Evolutionary conservation across 2,329 filamentous ascomycete species (phyloP), one percentile per base, ranked within the genome.

Genomic region (Aurifilum marmelostoma): DNA sequence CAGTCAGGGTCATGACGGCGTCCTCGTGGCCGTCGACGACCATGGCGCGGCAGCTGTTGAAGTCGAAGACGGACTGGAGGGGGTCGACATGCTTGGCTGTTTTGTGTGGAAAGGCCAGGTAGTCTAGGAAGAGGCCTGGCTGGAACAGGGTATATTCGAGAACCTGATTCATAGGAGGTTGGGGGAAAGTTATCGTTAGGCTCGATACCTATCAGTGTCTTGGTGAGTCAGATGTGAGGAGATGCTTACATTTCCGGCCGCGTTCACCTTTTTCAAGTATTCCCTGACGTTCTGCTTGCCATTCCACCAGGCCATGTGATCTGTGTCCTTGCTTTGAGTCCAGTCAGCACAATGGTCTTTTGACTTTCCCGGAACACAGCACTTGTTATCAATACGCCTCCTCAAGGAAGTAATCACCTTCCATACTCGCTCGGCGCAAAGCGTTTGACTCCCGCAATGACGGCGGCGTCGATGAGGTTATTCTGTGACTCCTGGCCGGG

Each of bases 351-450:
- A n/a, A 47, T 34, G 21, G 39, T 29, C n/a, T 34, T 2, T 12
- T n/a, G n/a, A n/a, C n/a, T n/a, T n/a, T n/a, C n/a, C n/a, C n/a
- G n/a, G n/a, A n/a, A n/a, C n/a, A n/a, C n/a, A n/a, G n/a, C n/a
- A n/a, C n/a, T n/a, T n/a, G n/a, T n/a, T n/a, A n/a, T n/a, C n/a
- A n/a, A n/a, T n/a, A n/a, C n/a, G n/a, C n/a, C n/a, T n/a, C n/a
- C n/a, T n/a, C n/a, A n/a, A n/a, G n/a, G n/a, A n/a, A n/a, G 5
- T 14, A 3, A 16, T 76, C 69, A 84, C 83, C 77, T 77, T 29
- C 75, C 78, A 71, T 84, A 91, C 72, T 92, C 89, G 47, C 86
- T 87, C 1, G 88, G 87, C 1, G 89, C 83, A 74, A 88, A 89
- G 8, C 87, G 83, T 72, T 85, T 84, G 7, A 91, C 88, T 6